Conservation (phyloP, 345 rosid species). For the Arabis hirsuta region DNA sequence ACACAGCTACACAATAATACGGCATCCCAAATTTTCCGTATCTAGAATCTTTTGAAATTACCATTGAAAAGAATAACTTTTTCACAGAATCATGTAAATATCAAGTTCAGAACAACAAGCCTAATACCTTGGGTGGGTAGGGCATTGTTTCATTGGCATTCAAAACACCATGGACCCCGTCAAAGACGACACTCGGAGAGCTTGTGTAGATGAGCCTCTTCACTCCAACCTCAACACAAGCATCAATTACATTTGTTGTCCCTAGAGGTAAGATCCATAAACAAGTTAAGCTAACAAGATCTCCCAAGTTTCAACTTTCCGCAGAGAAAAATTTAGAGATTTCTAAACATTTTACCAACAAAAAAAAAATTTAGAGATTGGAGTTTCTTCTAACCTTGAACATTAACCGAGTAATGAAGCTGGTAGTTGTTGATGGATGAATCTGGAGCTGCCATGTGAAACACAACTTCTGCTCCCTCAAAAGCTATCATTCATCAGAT, state of each 20-base stretch:
- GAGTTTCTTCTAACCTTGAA: conserved; percentile 58
- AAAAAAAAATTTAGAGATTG: too few relatives aligned
- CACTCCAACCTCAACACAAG: conserved; percentile 72
- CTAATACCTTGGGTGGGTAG: conserved; percentile 63
- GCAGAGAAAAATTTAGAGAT: neutral
- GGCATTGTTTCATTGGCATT: conserved; percentile 77
- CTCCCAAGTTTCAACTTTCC: neutral
- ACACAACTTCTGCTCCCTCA: conserved; percentile 81
- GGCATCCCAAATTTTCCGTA: neutral
- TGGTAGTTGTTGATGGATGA: conserved; percentile 75
- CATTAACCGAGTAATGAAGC: conserved; percentile 92
- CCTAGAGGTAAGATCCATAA: conserved; percentile 47
- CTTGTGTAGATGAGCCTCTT: conserved; percentile 94
- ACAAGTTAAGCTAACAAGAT: neutral
- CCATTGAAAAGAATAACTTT: neutral
- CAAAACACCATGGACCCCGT: conserved; percentile 67
- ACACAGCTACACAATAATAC: conserved; percentile 10
- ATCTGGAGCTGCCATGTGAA: conserved; percentile 98
- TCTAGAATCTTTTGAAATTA: neutral
- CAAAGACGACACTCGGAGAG: conserved; percentile 93
- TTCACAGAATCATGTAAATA: neutral
- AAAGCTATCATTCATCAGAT: conserved; percentile 50
- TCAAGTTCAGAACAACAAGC: conserved; percentile 7
- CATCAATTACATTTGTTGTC: conserved; percentile 82
- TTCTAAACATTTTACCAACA: too few relatives aligned